phyloP scores from a whole-genome alignment of 2,329 filamentous ascomycete genomes.

The Phialocephala sp. region DNA sequence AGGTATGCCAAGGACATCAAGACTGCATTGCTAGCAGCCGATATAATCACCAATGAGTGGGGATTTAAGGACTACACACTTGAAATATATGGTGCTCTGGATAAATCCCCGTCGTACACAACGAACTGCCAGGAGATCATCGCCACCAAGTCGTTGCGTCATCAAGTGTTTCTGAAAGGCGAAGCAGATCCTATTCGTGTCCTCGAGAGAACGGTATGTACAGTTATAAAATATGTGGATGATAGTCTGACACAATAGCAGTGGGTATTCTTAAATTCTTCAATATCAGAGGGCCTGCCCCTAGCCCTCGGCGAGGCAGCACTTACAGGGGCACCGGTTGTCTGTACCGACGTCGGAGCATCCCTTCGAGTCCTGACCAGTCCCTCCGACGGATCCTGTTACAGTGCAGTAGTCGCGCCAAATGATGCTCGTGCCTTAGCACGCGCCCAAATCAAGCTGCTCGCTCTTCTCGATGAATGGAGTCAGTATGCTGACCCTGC shows the following conservation, averaged over 20 bases:
- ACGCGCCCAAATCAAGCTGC: conserved; percentile 64
- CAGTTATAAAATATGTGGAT: too few relatives aligned
- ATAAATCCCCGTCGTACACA: conserved; percentile 65
- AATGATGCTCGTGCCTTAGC: conserved; percentile 66
- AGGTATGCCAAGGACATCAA: conserved; percentile 64
- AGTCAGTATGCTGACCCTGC: conserved; percentile 55
- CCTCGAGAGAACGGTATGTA: conserved; percentile 39
- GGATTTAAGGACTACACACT: conserved; percentile 69
- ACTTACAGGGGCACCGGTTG: conserved; percentile 59
- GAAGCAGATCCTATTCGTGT: conserved; percentile 49
- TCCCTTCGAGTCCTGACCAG: conserved; percentile 60
- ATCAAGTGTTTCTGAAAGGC: conserved; percentile 44
- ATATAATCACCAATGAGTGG: conserved; percentile 69
- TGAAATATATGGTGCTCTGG: conserved; percentile 66
- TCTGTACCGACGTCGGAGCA: conserved; percentile 61
- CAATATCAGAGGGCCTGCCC: conserved; percentile 59
- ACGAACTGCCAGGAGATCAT: conserved; percentile 58
- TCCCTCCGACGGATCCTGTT: conserved; percentile 53
- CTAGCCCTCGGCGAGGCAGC: conserved; percentile 62
- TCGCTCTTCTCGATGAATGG: conserved; percentile 67
- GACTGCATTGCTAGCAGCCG: conserved; percentile 65
- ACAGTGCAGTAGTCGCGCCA: conserved; percentile 66
- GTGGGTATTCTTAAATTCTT: conserved; percentile 50
- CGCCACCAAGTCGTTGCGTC: conserved; percentile 37
- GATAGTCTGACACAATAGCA: background rate